Percentiles rank a stretch among this genome's conserved stretches.
Evolutionary conservation across 2,329 filamentous ascomycete species (phyloP).

Genomic region (Calonectria henricotiae): DNA sequence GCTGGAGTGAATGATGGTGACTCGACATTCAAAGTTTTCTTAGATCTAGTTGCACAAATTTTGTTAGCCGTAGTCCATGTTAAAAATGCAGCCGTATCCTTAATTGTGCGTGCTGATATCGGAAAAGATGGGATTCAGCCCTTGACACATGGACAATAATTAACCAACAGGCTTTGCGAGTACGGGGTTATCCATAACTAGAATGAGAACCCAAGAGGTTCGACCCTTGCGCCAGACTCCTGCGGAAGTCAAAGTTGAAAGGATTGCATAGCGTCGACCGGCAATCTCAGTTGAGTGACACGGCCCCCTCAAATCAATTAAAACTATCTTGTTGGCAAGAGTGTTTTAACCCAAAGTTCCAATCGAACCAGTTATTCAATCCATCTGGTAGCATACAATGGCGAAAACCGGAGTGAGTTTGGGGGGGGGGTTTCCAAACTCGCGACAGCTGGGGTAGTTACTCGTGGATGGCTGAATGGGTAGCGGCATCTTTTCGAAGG

Average conservation of each 20-base stretch:
- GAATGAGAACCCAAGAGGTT: neutral
- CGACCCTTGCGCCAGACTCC: neutral
- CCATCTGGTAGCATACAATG: neutral
- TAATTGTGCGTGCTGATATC: neutral
- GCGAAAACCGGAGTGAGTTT: neutral
- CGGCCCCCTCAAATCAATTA: conserved; percentile 30
- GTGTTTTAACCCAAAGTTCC: neutral
- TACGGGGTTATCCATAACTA: neutral
- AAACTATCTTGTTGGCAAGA: neutral
- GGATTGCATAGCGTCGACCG: conserved; percentile 4
- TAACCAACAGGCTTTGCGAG: neutral
- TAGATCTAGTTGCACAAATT: conserved; percentile 61
- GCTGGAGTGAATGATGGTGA: conserved; percentile 94
- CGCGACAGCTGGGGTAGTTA: conserved; percentile 3
- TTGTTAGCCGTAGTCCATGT: conserved; percentile 42
- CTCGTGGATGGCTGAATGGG: conserved; percentile 1
- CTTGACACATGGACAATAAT: neutral
- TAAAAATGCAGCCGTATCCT: neutral
- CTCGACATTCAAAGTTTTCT: conserved; percentile 93
- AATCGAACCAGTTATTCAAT: conserved; percentile 7
- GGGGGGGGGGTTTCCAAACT: neutral
- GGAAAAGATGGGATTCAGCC: neutral
- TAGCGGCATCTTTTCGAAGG: neutral
- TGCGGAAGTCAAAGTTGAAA: neutral
- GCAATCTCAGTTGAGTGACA: conserved; percentile 36